These are phyloP conservation scores for Solanum chaucha DNA, from an alignment of 257 asterid species.

Conservation along the genomic window DNA sequence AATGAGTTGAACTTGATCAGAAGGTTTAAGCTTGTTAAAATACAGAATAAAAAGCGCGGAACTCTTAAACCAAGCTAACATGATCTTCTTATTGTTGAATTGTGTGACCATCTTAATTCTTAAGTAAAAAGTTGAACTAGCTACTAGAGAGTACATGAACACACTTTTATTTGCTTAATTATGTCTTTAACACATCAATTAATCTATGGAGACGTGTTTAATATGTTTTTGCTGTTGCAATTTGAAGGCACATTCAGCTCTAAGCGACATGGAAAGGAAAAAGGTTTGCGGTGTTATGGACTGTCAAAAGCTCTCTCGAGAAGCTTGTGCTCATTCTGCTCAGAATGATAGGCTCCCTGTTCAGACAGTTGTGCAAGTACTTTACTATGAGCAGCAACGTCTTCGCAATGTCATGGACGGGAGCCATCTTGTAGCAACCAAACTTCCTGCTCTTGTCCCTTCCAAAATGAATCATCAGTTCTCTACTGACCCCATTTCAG, in stretches of 20 bases:
- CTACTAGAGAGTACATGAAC: not conserved
- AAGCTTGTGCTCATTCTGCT: slow-evolving; percentile 88
- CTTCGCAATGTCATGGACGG: slow-evolving; percentile 55
- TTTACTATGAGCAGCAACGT: slow-evolving; percentile 82
- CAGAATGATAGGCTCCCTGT: slow-evolving; percentile 82
- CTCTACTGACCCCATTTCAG: slow-evolving; percentile 17
- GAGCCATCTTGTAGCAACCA: slow-evolving; percentile 10
- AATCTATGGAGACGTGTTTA: not conserved
- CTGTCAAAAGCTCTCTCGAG: slow-evolving; percentile 81
- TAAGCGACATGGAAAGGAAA: slow-evolving; percentile 72
- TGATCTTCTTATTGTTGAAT: not conserved
- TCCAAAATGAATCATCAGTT: slow-evolving; percentile 13
- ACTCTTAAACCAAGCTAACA: not conserved
- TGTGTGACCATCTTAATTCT: not conserved
- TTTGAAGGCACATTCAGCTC: slow-evolving; percentile 70
- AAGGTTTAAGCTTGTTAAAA: not conserved
- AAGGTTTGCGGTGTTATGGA: slow-evolving; percentile 83
- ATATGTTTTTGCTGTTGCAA: not conserved
- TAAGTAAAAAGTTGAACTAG: not conserved
- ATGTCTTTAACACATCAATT: not conserved
- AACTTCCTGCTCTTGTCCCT: slow-evolving; percentile 21
- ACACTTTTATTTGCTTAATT: not conserved
- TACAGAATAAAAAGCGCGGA: not conserved
- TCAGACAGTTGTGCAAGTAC: slow-evolving; percentile 79
- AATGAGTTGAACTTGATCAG: not conserved